A percentile compares a stretch with the other conserved stretches of the same genome.
Conservation (phyloP, 169 alveolate species). For the Theileria equi region DNA sequence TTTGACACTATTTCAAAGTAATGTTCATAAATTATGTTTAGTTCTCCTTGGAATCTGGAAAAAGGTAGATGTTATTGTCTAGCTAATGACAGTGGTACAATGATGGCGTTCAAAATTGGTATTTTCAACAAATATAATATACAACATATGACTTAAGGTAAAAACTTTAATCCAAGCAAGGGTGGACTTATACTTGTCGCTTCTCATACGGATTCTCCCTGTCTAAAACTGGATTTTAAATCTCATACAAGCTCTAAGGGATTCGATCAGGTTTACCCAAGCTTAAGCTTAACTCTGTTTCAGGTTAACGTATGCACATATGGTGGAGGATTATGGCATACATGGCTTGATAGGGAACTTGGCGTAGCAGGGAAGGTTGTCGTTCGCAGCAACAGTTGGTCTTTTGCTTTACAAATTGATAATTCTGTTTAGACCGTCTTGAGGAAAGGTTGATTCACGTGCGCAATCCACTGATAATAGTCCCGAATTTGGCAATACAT, state of each 20-base stretch:
- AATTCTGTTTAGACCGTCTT: conserved; percentile 31
- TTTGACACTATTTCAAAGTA: not conserved
- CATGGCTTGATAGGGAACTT: conserved; percentile 97
- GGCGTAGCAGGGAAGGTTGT: conserved; percentile 94
- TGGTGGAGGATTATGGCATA: conserved; percentile 97
- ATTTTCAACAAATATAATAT: no score
- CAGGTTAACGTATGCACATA: conserved; percentile 69
- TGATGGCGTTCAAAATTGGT: conserved; percentile 65
- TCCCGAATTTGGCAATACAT: conserved; percentile 94
- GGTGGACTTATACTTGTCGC: conserved; percentile 35
- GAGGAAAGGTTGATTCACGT: conserved; percentile 82
- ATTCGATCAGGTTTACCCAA: conserved; percentile 40
- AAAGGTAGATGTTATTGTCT: conserved; percentile 45
- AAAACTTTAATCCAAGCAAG: conserved; percentile 29
- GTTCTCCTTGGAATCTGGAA: conserved; percentile 48
- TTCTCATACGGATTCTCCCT: conserved; percentile 65
- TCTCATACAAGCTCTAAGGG: conserved; percentile 28
- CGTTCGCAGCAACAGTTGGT: conserved; percentile 71
- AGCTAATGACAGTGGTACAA: conserved; percentile 43
- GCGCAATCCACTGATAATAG: conserved; percentile 84
- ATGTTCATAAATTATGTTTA: not conserved
- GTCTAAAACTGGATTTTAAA: conserved; percentile 57
- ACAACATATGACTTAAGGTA: conserved; percentile 2
- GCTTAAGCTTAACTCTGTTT: not conserved
- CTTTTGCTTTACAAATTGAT: not conserved